These are phyloP conservation scores for Cladochytrium replicatum DNA, from an alignment of 192 early-diverging fungal species.

Conservation along the genomic window DNA sequence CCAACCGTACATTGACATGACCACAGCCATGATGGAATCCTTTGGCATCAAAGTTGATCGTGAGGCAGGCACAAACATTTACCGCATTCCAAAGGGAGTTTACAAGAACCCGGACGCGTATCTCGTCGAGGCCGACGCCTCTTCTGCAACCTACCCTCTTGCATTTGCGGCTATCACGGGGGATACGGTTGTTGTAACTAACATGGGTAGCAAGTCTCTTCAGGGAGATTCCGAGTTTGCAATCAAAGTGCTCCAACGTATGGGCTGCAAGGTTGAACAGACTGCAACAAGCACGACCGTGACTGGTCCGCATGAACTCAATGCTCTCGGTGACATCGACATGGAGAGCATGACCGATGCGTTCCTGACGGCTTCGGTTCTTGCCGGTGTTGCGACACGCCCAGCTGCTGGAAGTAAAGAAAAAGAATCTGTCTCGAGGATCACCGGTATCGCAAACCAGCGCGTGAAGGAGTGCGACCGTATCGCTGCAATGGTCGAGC, in stretches of 20 bases:
- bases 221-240: constrained; percentile 91
- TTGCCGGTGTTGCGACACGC: constrained; percentile 73
- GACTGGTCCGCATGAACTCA: constrained; percentile 64
- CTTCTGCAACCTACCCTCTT: constrained; percentile 93
- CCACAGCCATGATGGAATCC: constrained; percentile 92
- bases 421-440: constrained; percentile 65
- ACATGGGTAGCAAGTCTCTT: constrained; percentile 84
- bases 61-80: constrained; percentile 56
- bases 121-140: constrained; percentile 90
- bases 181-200: constrained; percentile 71
- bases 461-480: constrained; percentile 97
- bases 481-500: constrained; percentile 90
- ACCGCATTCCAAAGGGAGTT: constrained; percentile 64
- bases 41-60: constrained; percentile 80
- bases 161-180: constrained; percentile 96
- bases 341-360: constrained; percentile 99
- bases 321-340: constrained; percentile 68
- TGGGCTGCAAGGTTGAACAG: constrained; percentile 90
- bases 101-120: constrained; percentile 82
- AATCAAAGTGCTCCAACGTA: constrained; percentile 75
- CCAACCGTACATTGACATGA: constrained; percentile 99
- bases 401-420: constrained; percentile 14
- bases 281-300: constrained; percentile 85
- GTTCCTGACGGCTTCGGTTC: constrained; percentile 87
- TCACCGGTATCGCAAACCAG: constrained; percentile 94